Conservation (phyloP, 805 yeast species). For the Danielia reshetovae region DNA sequence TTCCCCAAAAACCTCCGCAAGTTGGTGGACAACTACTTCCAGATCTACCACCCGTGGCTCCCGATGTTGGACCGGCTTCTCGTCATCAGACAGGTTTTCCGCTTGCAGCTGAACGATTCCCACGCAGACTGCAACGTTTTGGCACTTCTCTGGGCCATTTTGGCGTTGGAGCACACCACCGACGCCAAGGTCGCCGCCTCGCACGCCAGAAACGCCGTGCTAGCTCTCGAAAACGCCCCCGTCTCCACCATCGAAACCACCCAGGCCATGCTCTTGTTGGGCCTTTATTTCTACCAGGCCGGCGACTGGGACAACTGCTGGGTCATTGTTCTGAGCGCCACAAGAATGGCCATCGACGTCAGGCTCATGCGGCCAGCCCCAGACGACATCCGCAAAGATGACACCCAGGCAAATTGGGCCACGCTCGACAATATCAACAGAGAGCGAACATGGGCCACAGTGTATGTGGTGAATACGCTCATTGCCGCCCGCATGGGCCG, state of each 20-base stretch:
- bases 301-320: constrained; percentile 25
- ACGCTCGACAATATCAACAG: constrained; percentile 14
- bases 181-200: constrained; percentile 4
- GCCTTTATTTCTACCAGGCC: constrained; percentile 17
- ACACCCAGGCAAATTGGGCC: not conserved
- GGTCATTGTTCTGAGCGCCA: constrained; percentile 19
- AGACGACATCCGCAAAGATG: not conserved
- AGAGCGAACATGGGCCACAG: constrained; percentile 24
- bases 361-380: constrained; percentile 15
- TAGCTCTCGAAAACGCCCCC: constrained; percentile 20
- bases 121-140: constrained; percentile 14
- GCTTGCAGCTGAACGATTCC: constrained; percentile 2
- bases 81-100: constrained; percentile 16
- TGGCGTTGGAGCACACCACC: constrained; percentile 13
- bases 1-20: constrained; percentile 14
- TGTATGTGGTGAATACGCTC: constrained; percentile 19
- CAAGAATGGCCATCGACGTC: constrained; percentile 24
- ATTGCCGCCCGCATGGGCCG: constrained; percentile 23
- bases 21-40: constrained; percentile 17
- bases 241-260: constrained; percentile 21
- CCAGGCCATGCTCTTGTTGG: constrained; percentile 19
- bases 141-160: constrained; percentile 20
- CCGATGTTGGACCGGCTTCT: constrained; percentile 20
- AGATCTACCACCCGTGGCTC: constrained; percentile 18
- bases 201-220: constrained; percentile 18